phyloP scores from a whole-genome alignment of 352 stramenopile genomes.

The Globisporangium echinulatum region DNA sequence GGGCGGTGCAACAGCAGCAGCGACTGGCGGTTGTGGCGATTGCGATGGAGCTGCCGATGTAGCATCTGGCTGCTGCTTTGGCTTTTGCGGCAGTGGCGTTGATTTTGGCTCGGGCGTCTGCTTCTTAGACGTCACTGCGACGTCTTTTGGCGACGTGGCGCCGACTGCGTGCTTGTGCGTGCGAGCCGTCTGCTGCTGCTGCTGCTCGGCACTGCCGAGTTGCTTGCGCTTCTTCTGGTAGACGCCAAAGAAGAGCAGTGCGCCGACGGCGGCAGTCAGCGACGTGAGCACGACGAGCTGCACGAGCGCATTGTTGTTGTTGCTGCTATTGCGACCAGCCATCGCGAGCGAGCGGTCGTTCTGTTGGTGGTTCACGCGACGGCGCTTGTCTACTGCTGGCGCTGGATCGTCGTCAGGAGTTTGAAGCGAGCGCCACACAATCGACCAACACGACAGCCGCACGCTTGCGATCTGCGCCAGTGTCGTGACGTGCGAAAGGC shows the following conservation, averaged over 20 bases:
- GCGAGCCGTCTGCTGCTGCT: constrained; percentile 11
- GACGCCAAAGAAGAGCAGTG: constrained; percentile 43
- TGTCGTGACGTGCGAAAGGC: too few species aligned
- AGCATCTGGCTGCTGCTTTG: constrained; percentile 12
- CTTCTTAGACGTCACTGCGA: constrained; percentile 19
- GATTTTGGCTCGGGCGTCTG: constrained; percentile 18
- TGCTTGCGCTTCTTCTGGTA: constrained; percentile 40
- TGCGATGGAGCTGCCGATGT: constrained; percentile 2
- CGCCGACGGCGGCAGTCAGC: constrained; percentile 59
- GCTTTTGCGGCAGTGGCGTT: constrained; percentile 20
- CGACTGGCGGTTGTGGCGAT: constrained; percentile 9
- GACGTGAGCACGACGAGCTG: constrained; percentile 69
- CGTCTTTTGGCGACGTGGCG: constrained; percentile 14
- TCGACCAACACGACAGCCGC: too few species aligned
- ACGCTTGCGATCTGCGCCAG: too few species aligned
- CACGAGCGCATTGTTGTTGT: constrained; percentile 35
- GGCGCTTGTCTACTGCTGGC: not conserved
- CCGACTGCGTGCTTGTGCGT: constrained; percentile 21
- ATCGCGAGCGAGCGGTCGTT: too few species aligned
- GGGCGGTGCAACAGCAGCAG: not conserved
- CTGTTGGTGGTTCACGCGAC: too few species aligned
- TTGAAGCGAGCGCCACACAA: too few species aligned
- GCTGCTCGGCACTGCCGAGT: constrained; percentile 7
- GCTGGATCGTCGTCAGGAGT: not conserved
- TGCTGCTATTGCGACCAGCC: too few species aligned